Evolutionary conservation across 305 asterid species (phyloP).

Genomic region (Rubia tinctorum): DNA sequence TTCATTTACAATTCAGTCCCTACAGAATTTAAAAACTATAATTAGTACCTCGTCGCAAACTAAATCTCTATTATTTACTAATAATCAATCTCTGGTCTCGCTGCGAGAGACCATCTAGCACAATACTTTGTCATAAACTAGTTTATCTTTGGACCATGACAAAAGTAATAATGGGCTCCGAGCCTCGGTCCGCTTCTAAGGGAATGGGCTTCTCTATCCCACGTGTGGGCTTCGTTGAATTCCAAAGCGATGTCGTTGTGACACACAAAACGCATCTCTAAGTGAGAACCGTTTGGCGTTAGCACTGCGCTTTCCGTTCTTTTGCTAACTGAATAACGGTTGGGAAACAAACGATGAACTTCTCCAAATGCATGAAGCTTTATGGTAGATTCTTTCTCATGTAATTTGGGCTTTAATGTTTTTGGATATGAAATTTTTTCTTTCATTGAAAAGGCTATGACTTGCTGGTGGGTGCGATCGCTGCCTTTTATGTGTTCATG

Average conservation of each 20-base stretch:
- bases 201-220: not conserved
- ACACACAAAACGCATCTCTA: not conserved
- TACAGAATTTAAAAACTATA: too few relatives aligned
- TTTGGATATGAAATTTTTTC: not conserved
- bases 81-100: too few relatives aligned
- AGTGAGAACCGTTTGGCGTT: not conserved
- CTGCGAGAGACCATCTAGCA: too few relatives aligned
- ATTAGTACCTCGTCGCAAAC: too few relatives aligned
- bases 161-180: too few relatives aligned
- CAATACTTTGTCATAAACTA: too few relatives aligned
- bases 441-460: slow-evolving; percentile 58
- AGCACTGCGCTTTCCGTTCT: not conserved
- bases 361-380: slow-evolving; percentile 9
- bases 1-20: too few relatives aligned
- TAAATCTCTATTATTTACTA: too few relatives aligned
- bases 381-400: slow-evolving; percentile 14
- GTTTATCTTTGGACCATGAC: too few relatives aligned
- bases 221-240: not conserved
- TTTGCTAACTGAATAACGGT: not conserved
- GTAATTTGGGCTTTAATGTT: not conserved
- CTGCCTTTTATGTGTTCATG: slow-evolving; percentile 82
- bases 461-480: slow-evolving; percentile 74
- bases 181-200: too few relatives aligned
- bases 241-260: not conserved
- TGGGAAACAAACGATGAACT: slow-evolving; percentile 12